Percentiles rank a stretch among this genome's conserved stretches.
Evolutionary conservation across 805 yeast genomes (phyloP).

Genomic region (Sugiyamaella mastotermitis): DNA sequence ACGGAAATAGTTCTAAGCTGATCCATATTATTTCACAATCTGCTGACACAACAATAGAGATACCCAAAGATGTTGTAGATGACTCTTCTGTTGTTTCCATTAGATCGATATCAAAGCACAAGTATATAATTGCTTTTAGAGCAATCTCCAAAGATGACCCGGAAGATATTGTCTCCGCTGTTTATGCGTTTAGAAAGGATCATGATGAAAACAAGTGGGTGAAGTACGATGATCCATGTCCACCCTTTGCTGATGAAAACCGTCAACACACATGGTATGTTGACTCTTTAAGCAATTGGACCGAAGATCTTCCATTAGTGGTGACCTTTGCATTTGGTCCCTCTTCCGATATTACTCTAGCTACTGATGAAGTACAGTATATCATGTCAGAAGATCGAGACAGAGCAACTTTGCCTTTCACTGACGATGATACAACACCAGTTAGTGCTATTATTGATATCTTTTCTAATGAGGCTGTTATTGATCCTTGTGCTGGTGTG

Average conservation of each 20-base stretch:
- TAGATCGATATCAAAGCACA: constrained; percentile 20
- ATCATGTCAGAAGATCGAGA: constrained; percentile 60
- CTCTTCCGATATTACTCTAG: constrained; percentile 55
- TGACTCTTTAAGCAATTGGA: constrained; percentile 20
- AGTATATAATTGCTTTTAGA: constrained; percentile 15
- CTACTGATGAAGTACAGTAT: constrained; percentile 35
- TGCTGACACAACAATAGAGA: no score
- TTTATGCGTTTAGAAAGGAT: constrained; percentile 14
- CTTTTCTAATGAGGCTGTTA: constrained; percentile 37
- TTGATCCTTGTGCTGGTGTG: constrained; percentile 51
- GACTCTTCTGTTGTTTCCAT: constrained; percentile 2
- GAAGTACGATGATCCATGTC: constrained; percentile 23
- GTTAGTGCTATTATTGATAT: constrained; percentile 66
- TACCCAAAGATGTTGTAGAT: no score
- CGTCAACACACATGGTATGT: constrained; percentile 24
- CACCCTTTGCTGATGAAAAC: constrained; percentile 26
- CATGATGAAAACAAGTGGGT: constrained; percentile 10
- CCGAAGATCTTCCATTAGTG: constrained; percentile 21
- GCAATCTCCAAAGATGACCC: constrained; percentile 3
- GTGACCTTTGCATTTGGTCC: constrained; percentile 53
- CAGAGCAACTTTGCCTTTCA: constrained; percentile 69
- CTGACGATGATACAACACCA: constrained; percentile 58
- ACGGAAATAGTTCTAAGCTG: no score
- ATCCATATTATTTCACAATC: no score
- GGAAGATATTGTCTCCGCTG: constrained; percentile 18